Conservation (phyloP, 2,329 filamentous ascomycete species). For the Claviceps spartinae region DNA sequence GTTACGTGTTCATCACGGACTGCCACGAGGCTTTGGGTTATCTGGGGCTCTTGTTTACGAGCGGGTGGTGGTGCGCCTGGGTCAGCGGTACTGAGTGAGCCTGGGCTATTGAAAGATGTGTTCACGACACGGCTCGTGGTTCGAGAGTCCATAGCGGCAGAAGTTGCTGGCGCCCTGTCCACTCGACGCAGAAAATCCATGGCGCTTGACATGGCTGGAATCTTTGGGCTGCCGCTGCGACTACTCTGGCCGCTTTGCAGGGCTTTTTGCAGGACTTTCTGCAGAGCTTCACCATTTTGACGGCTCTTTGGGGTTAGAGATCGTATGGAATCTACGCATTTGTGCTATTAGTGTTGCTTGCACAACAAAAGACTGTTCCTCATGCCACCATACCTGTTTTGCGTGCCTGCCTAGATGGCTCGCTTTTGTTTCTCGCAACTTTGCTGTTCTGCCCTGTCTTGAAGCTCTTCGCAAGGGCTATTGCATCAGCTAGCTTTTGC, state of each 20-base stretch:
- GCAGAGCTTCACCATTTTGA: neutral
- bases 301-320: conserved; percentile 1
- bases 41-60: neutral
- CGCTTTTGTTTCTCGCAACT: neutral
- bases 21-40: neutral
- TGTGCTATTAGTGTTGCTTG: neutral
- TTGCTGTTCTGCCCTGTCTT: conserved; percentile 7
- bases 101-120: neutral
- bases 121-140: neutral
- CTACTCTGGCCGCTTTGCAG: conserved; percentile 3
- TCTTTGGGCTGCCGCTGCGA: neutral
- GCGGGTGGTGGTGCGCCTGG: neutral
- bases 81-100: neutral
- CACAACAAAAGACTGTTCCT: neutral
- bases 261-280: neutral
- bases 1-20: neutral
- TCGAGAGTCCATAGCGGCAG: neutral
- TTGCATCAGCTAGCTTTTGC: conserved; percentile 15
- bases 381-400: neutral
- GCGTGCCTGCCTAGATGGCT: neutral
- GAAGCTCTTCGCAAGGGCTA: conserved; percentile 15
- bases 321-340: neutral
- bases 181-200: conserved; percentile 4
- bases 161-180: neutral
- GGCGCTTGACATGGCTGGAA: neutral